Base-by-base conservation (phyloP, 2,329 filamentous ascomycete genomes). In the Sclerotinia sclerotiorum region DNA sequence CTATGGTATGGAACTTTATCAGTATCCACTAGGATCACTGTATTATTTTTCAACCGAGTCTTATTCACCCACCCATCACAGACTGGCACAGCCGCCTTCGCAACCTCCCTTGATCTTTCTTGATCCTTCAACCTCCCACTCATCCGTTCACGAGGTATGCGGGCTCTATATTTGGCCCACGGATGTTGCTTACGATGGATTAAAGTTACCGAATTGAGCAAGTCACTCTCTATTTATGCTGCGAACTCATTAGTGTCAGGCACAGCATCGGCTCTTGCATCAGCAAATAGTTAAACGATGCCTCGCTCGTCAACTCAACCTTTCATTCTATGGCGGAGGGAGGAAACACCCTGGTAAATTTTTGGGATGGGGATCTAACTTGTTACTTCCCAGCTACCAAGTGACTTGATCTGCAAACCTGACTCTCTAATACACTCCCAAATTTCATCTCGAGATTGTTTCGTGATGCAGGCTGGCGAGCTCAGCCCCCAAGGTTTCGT, bases 121-220 rank as follows among this genome's bases (percentile, higher is more conserved):
- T 39, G 27, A 68, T 68, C 65, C 65, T 68, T 68, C 57, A 55
- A 27, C 29, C 57, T 55, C 55, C 39, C 49, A 42, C 21, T 62
- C 35, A 63, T 55, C 46, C 55, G 39, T 55, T 63, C 55, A 55
- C 65, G 65, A 55, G 49, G 7, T n/a, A 29, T 46, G 15, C 29
- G 55, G 57, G 48, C 57, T 68, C 65, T 68, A 68, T 68, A 68
- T 68, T 68, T 68, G 65, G 65, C 48, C 42, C 29, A 24, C 8
- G 46, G 24, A 54, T 48, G 44, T 55, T 61, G 56, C 65, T 63
- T 63, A 68, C 39, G 21, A 54, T 63, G 65, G 39, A 32, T 63
- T 55, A 24, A 15, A 63, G 17, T 29, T 63, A 44, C 65, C 48
- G 29, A 46, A 68, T 68, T 29, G 65, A 68, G 65, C 49, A 63